Evolutionary conservation across 768 basidiomycete genomes (phyloP), one percentile per base, ranked within the genome.

Genomic region (Amanita thiersii): DNA sequence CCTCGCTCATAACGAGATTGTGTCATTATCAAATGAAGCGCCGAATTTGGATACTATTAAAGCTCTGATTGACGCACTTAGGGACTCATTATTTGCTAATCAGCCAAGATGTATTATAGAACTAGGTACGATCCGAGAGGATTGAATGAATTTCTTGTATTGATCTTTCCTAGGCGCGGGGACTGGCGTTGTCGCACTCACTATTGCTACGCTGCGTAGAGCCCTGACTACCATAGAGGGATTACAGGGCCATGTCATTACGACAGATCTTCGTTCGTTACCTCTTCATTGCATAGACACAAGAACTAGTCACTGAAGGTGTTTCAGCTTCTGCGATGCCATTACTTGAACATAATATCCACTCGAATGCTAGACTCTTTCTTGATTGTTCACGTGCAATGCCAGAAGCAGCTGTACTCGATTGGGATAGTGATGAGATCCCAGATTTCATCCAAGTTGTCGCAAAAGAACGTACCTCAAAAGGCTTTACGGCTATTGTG

Each of bases 171-270:
- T 46, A 87, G 91, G 91, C 20, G 75, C 87, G 9, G 91, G 92
- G 5, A 91, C 84, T 0, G 92, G 91, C 14, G 72, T 94, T 5
- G 84, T 89, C 9, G 75, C 86, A 0, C 60, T 91, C 12, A 69
- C 72, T 4, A 55, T 93, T 0, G 73, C 77, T 1, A 68, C 73
- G 2, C 55, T 87, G 7, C 68, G 78, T 32, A 34, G 4, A n/a
- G 43, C 30, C 67, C 75, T 20, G 55, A 56, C 10, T 45, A 14
- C 5, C n/a, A 20, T 10, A 39, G 47, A 23, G 43, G 25, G 19
- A 15, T 19, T 24, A 14, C 5, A 19, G 24, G 56, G 64, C 46
- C 41, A 50, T n/a, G 63, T 86, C 40, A 55, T 75, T 40, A 70
- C 78, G 3, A 90, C 85, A 0, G 89, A 91, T 61, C 72, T 90